Percentiles rank a stretch among this genome's conserved stretches.
Conservation (phyloP, 2,329 filamentous ascomycete genomes). For the Cordyceps pruinosa region DNA sequence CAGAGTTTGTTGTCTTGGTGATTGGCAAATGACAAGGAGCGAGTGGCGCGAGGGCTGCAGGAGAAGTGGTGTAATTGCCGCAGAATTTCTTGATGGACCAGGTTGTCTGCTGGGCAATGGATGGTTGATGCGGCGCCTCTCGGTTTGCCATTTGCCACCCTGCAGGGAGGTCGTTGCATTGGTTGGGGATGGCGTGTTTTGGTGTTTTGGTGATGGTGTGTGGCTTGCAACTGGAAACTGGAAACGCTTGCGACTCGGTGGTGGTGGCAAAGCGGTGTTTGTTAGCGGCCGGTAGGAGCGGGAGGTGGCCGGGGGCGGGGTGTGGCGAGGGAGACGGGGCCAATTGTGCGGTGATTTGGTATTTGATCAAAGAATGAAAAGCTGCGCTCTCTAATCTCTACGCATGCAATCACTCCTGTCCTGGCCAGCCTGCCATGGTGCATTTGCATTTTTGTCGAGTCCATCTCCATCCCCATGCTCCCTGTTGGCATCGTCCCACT, state of each 20-base stretch:
- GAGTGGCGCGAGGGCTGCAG: neutral
- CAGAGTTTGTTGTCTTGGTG: neutral
- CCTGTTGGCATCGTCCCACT: slow-evolving; percentile 5
- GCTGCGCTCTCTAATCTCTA: too few species aligned
- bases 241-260: too few species aligned
- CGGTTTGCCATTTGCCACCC: neutral
- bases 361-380: too few species aligned
- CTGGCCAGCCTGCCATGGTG: too few species aligned
- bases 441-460: neutral
- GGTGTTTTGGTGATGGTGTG: neutral
- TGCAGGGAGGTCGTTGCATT: slow-evolving; percentile 1
- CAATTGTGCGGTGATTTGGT: neutral
- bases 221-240: too few species aligned
- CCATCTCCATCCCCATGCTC: too few species aligned
- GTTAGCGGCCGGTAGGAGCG: neutral
- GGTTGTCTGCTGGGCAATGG: neutral
- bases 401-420: too few species aligned
- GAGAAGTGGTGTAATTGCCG: neutral
- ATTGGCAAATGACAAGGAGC: neutral
- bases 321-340: neutral
- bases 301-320: neutral
- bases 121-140: neutral
- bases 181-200: neutral
- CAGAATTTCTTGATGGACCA: neutral
- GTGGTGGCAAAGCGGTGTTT: neutral